Base-by-base conservation (phyloP, 192 early-diverging fungal species). In the Spizellomyces sp. region DNA sequence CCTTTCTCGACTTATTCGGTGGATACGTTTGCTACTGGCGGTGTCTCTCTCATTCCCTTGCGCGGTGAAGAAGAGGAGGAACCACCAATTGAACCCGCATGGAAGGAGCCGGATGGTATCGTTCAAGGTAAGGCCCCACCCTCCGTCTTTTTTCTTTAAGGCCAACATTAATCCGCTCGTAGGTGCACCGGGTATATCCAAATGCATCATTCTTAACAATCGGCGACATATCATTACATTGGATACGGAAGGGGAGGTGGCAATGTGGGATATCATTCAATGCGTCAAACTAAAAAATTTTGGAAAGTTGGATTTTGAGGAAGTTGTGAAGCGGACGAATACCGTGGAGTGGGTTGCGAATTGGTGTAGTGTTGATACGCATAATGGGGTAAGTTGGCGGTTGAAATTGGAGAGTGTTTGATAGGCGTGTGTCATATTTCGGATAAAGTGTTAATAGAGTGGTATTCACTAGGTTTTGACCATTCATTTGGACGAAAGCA, bases 341-440 rank as follows among this genome's bases (percentile, higher is more conserved):
- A 84, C 85, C 4, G 58, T 79, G 9, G 95, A 96, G 71, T 92
- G 90, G 27, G 88, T 95, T 17, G 88, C 90, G 41, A 84, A 92
- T 44, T 99, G 98, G 98, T 98, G 96, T 80, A 79, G 90, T 0
- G 85, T 99, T 9, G 95, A 98, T 78, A 96, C 90, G 8, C 90
- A 92, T 48, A 92, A 92, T 54, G 97, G 96, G 46, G 88, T 90
- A 80, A 69, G 84, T 36, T 36, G 27, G 27, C 27, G 3, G 27
- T 36, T 36, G 75, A 10, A 45, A 27, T 4, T 67, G 52, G 17
- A 17, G 63, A n/a, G n/a, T n/a, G n/a, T n/a, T n/a, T n/a, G n/a
- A n/a, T n/a, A n/a, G n/a, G n/a, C 21, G 14, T 12, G 19, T 17
- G 0, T 14, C 4, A 22, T 19, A 10, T 61, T n/a, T 36, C 59